Base-by-base conservation (phyloP, 1,284 basidiomycete genomes). In the Moniliophthora roreri region DNA sequence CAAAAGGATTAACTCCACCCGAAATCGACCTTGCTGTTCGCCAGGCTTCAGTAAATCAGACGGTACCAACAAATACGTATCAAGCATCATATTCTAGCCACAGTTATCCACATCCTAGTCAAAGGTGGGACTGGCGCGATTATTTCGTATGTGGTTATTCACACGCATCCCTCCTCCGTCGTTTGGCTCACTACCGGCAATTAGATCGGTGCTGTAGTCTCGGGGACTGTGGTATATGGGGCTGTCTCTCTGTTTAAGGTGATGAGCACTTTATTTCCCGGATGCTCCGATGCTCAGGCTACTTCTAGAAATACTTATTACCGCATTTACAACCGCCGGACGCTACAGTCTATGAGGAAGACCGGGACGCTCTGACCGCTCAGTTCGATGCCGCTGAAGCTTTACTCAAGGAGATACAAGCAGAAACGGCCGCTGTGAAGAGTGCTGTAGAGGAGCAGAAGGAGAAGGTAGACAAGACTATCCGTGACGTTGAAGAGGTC, bases 381-480 rank as follows among this genome's bases (percentile, higher is more conserved):
- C 94, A 98, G 63, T 99, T 98, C 67, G 96, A 98, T 69, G 93
- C 90, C 16, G 95, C 95, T 1, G 91, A 95, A 60, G 81, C 82
- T 1, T 72, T 94, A 4, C 69, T 98, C 23, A 85, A 87, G 60
- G 89, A 94, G 59, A 89, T 99, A 44, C 89, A 95, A 59, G 74
- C 78, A 0, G 87, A 91, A 59, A 89, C 93, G 0, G 76, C 80
- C 0, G 85, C 89, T 9, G 86, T 94, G 44, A 81, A 85, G 46
- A 72, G 74, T 18, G 87, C 88, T 1, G 82, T 98, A 1, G 93
- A 96, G 60, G 85, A 87, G 57, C 95, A 98, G 66, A 82, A 85
- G 57, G 84, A 83, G 51, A 81, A 83, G 52, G 89, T 98, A 5
- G 84, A 89, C 55, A 79, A 82, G 62, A 87, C 89, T 0, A 87